These are phyloP conservation scores for Xylaria sp. DNA, from an alignment of 2,329 filamentous ascomycete genomes.

Conservation along the genomic window DNA sequence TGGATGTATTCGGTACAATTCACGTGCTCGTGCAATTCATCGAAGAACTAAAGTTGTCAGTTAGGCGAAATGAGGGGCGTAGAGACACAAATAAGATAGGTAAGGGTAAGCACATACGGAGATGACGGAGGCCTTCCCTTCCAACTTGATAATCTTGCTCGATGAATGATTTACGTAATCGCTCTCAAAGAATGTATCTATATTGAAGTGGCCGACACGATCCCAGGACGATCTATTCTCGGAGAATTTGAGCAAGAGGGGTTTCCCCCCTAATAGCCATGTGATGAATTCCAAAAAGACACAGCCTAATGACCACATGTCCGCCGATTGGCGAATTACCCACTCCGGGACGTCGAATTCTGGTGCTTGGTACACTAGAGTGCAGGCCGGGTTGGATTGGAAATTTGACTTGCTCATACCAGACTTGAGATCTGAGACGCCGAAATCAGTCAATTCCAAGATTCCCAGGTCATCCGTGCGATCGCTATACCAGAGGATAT, in stretches of 20 bases:
- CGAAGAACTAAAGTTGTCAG: not conserved
- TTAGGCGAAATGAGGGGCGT: not conserved
- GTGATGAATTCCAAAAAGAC: constrained; percentile 31
- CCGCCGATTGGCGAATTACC: constrained; percentile 7
- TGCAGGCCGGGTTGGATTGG: not conserved
- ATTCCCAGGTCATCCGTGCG: not conserved
- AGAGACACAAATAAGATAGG: not conserved
- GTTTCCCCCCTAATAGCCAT: constrained; percentile 20
- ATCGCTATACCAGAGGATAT: constrained; percentile 23
- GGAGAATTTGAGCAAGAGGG: constrained; percentile 8
- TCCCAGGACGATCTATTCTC: not conserved
- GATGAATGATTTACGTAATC: not conserved
- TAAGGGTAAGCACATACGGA: not conserved
- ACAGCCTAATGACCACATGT: constrained; percentile 32
- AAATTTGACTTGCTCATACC: constrained; percentile 12
- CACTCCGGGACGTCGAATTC: constrained; percentile 11
- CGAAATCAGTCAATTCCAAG: constrained; percentile 25
- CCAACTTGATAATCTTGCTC: not conserved
- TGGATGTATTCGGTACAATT: not conserved
- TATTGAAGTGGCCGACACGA: not conserved
- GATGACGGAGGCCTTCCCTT: not conserved
- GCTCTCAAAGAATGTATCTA: not conserved
- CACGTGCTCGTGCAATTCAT: not conserved
- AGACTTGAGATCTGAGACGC: constrained; percentile 18
- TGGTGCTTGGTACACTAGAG: constrained; percentile 10